Conservation (phyloP, 768 basidiomycete genomes). For the Panaeolus cyanescens region DNA sequence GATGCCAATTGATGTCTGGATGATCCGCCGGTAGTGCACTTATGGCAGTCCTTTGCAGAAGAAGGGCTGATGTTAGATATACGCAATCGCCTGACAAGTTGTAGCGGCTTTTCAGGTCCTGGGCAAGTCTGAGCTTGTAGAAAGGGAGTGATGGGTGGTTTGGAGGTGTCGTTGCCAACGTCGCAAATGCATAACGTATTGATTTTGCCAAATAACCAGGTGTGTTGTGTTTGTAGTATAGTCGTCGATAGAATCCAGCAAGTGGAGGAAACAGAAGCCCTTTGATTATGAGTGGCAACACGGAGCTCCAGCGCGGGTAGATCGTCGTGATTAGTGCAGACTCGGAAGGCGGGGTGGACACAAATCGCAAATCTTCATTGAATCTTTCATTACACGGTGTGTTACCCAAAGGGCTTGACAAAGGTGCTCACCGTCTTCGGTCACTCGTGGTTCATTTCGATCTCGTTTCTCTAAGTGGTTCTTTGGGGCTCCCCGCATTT, state of each 20-base stretch:
- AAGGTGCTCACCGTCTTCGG: background rate
- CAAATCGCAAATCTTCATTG: too few species aligned
- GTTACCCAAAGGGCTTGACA: too few species aligned
- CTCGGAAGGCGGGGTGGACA: background rate
- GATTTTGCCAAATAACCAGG: constrained; percentile 9
- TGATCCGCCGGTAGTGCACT: constrained; percentile 4
- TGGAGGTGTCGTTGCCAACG: constrained; percentile 9
- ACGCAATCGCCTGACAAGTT: background rate
- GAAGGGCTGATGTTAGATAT: constrained; percentile 10
- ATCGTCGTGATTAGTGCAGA: constrained; percentile 5
- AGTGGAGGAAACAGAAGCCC: constrained; percentile 10
- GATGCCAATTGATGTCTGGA: constrained; percentile 14
- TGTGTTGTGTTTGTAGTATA: background rate
- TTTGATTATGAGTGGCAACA: constrained; percentile 2
- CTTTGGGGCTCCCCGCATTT: too few species aligned
- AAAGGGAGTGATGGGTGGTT: constrained; percentile 14
- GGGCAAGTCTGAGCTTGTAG: constrained; percentile 16
- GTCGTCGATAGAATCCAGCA: background rate
- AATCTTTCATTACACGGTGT: too few species aligned
- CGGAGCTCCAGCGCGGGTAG: constrained; percentile 9
- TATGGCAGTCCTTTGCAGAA: constrained; percentile 13
- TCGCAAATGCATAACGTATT: constrained; percentile 11
- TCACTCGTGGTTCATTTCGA: constrained; percentile 7
- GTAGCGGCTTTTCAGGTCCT: constrained; percentile 12
- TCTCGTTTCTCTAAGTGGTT: background rate